These are phyloP conservation scores for Pseudonectria buxi DNA, from an alignment of 2,329 filamentous ascomycete genomes.

Conservation along the genomic window DNA sequence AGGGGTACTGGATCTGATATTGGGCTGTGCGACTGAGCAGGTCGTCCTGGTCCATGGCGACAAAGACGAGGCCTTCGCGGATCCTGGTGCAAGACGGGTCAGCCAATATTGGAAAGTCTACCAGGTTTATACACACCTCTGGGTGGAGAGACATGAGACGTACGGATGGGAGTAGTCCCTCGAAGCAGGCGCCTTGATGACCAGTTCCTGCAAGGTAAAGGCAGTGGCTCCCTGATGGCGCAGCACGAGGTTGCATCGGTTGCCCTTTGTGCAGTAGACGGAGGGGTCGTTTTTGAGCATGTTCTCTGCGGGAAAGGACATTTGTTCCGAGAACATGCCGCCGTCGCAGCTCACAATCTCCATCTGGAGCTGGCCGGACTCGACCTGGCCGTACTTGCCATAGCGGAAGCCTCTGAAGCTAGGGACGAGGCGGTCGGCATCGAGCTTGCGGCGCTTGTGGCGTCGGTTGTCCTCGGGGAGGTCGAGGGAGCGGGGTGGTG, in stretches of 20 bases:
- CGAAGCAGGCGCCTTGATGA: conserved; percentile 76
- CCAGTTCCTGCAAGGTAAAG: conserved; percentile 77
- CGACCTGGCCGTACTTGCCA: conserved; percentile 80
- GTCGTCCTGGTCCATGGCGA: conserved; percentile 78
- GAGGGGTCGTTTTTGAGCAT: conserved; percentile 74
- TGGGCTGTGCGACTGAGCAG: conserved; percentile 64
- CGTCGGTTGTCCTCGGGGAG: conserved; percentile 43
- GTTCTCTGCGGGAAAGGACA: conserved; percentile 66
- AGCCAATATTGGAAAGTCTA: conserved; percentile 20
- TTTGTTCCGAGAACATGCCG: conserved; percentile 59
- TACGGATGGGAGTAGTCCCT: conserved; percentile 79
- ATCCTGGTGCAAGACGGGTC: conserved; percentile 46
- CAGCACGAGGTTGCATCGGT: conserved; percentile 79
- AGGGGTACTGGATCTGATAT: conserved; percentile 65
- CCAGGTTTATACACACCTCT: conserved; percentile 1
- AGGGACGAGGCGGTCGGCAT: conserved; percentile 50
- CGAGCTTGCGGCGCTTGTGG: conserved; percentile 64
- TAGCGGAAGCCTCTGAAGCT: conserved; percentile 62
- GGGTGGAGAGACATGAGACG: conserved; percentile 30
- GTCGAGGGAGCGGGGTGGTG: conserved; percentile 31
- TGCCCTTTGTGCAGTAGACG: conserved; percentile 87
- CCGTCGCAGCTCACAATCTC: conserved; percentile 87
- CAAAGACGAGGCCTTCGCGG: conserved; percentile 86
- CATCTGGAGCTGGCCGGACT: conserved; percentile 74
- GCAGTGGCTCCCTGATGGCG: conserved; percentile 72